Evolutionary conservation across 306 rosid genomes (phyloP).

Genomic region (Sechiopsis laciniata): DNA sequence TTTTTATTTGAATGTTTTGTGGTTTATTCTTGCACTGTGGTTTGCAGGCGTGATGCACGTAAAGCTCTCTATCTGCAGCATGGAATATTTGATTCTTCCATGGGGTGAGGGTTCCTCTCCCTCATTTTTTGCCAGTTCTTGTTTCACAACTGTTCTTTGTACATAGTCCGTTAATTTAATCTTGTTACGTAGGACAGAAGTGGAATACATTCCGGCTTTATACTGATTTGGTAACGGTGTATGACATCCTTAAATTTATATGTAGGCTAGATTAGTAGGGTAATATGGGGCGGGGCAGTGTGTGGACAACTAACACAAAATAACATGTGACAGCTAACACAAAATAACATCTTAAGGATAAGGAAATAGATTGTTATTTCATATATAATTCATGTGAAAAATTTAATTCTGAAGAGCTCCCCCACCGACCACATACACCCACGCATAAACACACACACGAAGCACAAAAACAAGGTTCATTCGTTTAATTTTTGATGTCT

Average conservation of each 20-base stretch:
- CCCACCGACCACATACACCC: background rate
- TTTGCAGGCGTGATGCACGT: slow-evolving; percentile 77
- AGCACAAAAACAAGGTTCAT: background rate
- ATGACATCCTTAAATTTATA: background rate
- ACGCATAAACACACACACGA: background rate
- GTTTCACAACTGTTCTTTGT: too few relatives aligned
- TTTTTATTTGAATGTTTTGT: background rate
- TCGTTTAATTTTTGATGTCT: background rate
- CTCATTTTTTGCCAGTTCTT: background rate
- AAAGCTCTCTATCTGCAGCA: slow-evolving; percentile 90
- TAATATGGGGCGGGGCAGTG: too few relatives aligned
- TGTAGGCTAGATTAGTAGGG: background rate
- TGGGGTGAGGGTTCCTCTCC: slow-evolving; percentile 66
- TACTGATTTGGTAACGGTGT: background rate
- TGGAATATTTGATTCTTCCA: slow-evolving; percentile 86
- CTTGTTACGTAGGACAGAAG: background rate
- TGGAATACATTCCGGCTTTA: background rate
- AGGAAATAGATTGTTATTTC: background rate
- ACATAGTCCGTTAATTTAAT: background rate
- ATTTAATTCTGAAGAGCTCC: background rate
- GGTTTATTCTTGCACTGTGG: slow-evolving; percentile 25
- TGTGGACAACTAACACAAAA: background rate
- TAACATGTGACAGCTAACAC: background rate
- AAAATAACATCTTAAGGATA: background rate
- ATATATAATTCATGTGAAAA: background rate